Evolutionary conservation across 2,329 filamentous ascomycete genomes (phyloP).

Genomic region (Ambrosiella beaveri): DNA sequence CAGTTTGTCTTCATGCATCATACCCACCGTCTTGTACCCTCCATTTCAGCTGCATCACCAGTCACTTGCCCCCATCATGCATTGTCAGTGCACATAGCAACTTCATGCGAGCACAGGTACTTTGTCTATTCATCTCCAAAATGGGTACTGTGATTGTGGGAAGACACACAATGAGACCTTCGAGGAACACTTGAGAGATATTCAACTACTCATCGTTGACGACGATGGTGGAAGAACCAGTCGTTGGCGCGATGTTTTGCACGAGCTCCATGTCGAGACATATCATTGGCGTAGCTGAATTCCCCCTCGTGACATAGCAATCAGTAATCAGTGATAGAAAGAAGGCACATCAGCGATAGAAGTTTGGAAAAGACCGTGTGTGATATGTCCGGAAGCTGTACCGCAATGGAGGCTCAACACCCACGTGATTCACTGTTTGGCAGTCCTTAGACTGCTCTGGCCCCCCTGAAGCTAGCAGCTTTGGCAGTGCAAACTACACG

Average conservation of each 20-base stretch:
- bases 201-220: neutral
- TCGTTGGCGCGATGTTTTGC: neutral
- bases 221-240: neutral
- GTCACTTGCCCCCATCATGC: neutral
- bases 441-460: too few relatives aligned
- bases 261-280: neutral
- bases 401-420: too few relatives aligned
- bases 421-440: too few relatives aligned
- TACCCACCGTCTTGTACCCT: neutral
- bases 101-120: neutral
- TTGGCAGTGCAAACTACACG: neutral
- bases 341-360: neutral
- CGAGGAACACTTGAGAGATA: neutral
- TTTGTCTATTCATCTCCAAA: neutral
- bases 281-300: conserved; percentile 1
- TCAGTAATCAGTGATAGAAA: neutral
- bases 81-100: neutral
- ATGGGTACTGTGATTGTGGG: neutral
- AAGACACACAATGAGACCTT: neutral
- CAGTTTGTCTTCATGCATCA: neutral
- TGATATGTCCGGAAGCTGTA: neutral
- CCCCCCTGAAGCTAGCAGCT: too few relatives aligned
- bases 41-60: neutral
- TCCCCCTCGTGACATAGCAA: neutral
- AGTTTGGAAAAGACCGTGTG: neutral